These are phyloP conservation scores for Luffa acutangula DNA, from an alignment of 306 rosid genomes.

Conservation along the genomic window DNA sequence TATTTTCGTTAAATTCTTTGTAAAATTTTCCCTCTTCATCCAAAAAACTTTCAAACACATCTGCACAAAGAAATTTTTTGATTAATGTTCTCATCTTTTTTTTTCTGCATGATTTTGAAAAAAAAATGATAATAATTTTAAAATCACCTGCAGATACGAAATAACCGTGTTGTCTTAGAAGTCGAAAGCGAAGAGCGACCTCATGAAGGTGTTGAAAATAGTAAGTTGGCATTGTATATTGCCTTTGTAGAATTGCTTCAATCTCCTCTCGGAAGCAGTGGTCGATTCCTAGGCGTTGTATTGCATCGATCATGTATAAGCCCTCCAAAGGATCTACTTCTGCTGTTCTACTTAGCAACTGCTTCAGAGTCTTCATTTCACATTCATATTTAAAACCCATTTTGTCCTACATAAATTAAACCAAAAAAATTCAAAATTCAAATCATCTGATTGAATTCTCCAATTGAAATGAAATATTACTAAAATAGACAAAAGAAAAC, in stretches of 20 bases:
- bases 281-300: not conserved
- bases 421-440: not conserved
- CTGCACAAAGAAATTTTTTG: not conserved
- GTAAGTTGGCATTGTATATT: not conserved
- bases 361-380: not conserved
- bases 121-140: too few species aligned
- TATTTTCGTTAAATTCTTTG: not conserved
- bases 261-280: not conserved
- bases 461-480: too few species aligned
- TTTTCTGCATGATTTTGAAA: too few species aligned
- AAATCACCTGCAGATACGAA: not conserved
- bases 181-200: constrained; percentile 3
- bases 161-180: not conserved
- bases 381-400: not conserved
- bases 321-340: not conserved
- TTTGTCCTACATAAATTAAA: not conserved
- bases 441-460: too few species aligned
- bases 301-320: not conserved
- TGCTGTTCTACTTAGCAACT: not conserved
- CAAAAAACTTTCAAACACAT: not conserved
- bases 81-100: too few species aligned
- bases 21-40: not conserved
- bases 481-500: not conserved
- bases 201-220: not conserved
- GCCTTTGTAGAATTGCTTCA: not conserved